phyloP scores from a whole-genome alignment of 2,329 filamentous ascomycete genomes.

The Rachicladosporium sp. region DNA sequence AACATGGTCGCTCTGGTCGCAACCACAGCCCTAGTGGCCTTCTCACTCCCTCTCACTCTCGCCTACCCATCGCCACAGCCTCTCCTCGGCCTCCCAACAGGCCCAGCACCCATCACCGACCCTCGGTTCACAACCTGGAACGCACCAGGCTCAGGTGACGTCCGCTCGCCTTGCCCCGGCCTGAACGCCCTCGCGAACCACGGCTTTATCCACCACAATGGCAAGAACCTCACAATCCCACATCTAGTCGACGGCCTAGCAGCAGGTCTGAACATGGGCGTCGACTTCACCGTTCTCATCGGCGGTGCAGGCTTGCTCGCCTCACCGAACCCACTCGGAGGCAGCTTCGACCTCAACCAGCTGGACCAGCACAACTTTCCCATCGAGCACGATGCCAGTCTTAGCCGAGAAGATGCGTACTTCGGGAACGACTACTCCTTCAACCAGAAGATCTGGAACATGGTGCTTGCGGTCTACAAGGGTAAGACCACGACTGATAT shows the following conservation, averaged over 20 bases:
- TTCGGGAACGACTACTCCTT: constrained; percentile 25
- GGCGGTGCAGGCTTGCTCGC: constrained; percentile 17
- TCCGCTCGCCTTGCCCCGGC: too few relatives aligned
- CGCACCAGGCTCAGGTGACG: too few relatives aligned
- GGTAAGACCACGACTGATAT: constrained; percentile 1
- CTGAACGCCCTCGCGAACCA: constrained; percentile 8
- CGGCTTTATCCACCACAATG: constrained; percentile 17
- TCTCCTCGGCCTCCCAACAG: too few relatives aligned
- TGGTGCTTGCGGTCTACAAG: constrained; percentile 8
- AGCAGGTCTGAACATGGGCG: constrained; percentile 18
- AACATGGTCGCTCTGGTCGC: too few relatives aligned
- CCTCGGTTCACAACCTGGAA: too few relatives aligned
- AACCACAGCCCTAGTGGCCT: too few relatives aligned
- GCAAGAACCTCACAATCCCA: constrained; percentile 14
- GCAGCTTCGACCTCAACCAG: constrained; percentile 16
- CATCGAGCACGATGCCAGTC: constrained; percentile 18
- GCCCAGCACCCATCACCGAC: too few relatives aligned
- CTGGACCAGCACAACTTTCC: constrained; percentile 18
- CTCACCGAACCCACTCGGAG: constrained; percentile 9
- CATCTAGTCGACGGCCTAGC: constrained; percentile 14
- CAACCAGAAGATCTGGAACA: constrained; percentile 16
- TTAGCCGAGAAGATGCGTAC: constrained; percentile 22
- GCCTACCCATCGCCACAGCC: too few relatives aligned
- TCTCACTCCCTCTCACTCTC: too few relatives aligned
- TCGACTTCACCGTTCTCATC: constrained; percentile 18